A percentile compares a stretch with the other conserved stretches of the same genome.
These are phyloP conservation scores for Porodaedalea pini DNA, from an alignment of 1,284 basidiomycete genomes.

Conservation along the genomic window DNA sequence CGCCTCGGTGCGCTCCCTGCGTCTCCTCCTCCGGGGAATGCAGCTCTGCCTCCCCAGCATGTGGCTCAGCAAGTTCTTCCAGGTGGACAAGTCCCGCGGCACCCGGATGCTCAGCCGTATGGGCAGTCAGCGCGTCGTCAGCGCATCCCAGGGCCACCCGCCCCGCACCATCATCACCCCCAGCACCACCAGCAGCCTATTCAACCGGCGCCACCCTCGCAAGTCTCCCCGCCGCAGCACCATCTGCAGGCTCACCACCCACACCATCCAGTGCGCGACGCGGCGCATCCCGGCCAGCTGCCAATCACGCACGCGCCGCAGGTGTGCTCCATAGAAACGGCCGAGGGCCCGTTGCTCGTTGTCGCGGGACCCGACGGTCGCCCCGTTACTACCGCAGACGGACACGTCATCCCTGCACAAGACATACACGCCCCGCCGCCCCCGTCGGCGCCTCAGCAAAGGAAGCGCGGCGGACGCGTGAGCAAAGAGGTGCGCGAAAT, in stretches of 20 bases:
- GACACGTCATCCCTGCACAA: slow-evolving; percentile 9
- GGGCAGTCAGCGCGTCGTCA: slow-evolving; percentile 1
- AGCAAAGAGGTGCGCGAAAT: slow-evolving; percentile 7
- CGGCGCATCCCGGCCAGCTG: slow-evolving; percentile 15
- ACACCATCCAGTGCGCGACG: slow-evolving; percentile 5
- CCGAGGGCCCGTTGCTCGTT: slow-evolving; percentile 14
- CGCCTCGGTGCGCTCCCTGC: slow-evolving; percentile 59
- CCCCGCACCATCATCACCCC: slow-evolving; percentile 9
- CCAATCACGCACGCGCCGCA: slow-evolving; percentile 15
- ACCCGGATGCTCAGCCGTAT: slow-evolving; percentile 1
- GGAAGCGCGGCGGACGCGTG: slow-evolving; percentile 11
- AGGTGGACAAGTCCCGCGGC: slow-evolving; percentile 33
- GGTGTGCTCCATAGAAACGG: slow-evolving; percentile 8
- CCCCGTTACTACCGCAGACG: slow-evolving; percentile 12
- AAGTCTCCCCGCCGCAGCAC: slow-evolving; percentile 7
- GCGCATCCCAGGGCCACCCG: not conserved
- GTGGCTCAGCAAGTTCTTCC: slow-evolving; percentile 35
- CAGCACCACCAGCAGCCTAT: slow-evolving; percentile 10
- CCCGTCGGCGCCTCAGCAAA: not conserved
- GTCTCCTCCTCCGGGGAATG: slow-evolving; percentile 39
- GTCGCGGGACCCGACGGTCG: slow-evolving; percentile 17
- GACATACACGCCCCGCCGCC: slow-evolving; percentile 5
- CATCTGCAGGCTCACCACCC: slow-evolving; percentile 8
- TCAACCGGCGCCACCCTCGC: slow-evolving; percentile 10
- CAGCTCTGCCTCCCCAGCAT: slow-evolving; percentile 24